Percentiles rank a stretch among this genome's conserved stretches.
These are phyloP conservation scores for Aureobasidium sp. DNA, from an alignment of 2,329 filamentous ascomycete genomes.

Conservation along the genomic window DNA sequence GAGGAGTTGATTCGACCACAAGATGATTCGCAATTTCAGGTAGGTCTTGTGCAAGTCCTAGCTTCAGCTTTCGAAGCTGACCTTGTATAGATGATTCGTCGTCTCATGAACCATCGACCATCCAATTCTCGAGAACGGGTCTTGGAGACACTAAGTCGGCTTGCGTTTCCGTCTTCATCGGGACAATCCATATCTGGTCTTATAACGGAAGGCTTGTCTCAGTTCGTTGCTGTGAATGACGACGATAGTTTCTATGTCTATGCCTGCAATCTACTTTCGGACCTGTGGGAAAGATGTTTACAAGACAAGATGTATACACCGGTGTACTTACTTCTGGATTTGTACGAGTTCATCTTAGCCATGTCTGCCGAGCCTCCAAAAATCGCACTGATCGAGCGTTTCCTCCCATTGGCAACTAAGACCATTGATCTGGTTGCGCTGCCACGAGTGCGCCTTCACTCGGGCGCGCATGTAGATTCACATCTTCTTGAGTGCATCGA, in stretches of 20 bases:
- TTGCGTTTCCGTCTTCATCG: conserved; percentile 58
- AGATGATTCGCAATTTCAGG: conserved; percentile 12
- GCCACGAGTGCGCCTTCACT: conserved; percentile 35
- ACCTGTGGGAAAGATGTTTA: conserved; percentile 62
- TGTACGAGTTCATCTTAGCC: conserved; percentile 58
- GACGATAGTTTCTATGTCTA: conserved; percentile 53
- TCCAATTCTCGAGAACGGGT: conserved; percentile 52
- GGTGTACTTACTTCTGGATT: conserved; percentile 57
- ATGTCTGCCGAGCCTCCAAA: conserved; percentile 54
- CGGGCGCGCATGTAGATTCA: conserved; percentile 30
- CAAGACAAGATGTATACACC: conserved; percentile 55
- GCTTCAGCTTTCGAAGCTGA: conserved; percentile 10
- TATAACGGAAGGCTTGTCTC: conserved; percentile 60
- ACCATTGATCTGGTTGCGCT: conserved; percentile 50
- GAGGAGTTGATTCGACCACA: not conserved
- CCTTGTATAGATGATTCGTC: conserved; percentile 39
- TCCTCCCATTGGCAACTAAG: conserved; percentile 42
- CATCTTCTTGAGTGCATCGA: conserved; percentile 54
- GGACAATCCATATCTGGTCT: conserved; percentile 57
- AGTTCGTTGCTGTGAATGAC: conserved; percentile 43
- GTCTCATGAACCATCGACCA: conserved; percentile 57
- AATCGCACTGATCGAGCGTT: conserved; percentile 51
- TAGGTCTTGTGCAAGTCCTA: not conserved
- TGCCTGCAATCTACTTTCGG: conserved; percentile 57
- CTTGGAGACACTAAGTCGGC: conserved; percentile 60